Conservation (phyloP, 768 basidiomycete species). For the Auriscalpium orientale region DNA sequence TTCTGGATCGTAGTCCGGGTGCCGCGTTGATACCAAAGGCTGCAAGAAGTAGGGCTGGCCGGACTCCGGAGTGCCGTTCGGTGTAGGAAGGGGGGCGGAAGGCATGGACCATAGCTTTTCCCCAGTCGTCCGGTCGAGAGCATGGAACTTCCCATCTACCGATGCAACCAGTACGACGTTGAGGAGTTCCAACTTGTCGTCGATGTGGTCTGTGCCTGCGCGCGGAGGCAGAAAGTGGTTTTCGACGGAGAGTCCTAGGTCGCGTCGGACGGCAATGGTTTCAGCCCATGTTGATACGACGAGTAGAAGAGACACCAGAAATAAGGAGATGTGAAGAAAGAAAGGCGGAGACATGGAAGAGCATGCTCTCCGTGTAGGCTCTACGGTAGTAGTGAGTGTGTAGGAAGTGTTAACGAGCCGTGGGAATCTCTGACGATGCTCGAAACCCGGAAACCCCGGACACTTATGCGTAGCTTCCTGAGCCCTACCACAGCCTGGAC, state of each 20-base stretch:
- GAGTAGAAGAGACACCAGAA: constrained; percentile 9
- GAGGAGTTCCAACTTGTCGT: constrained; percentile 52
- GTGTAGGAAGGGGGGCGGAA: constrained; percentile 38
- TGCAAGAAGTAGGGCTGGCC: constrained; percentile 44
- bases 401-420: no score
- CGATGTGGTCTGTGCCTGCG: constrained; percentile 4
- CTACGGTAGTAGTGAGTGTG: not conserved
- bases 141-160: constrained; percentile 93
- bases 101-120: constrained; percentile 85
- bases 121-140: constrained; percentile 82
- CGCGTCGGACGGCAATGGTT: constrained; percentile 16
- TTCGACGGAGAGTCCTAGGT: constrained; percentile 12
- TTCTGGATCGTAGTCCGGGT: constrained; percentile 51
- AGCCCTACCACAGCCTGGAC: no score
- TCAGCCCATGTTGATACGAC: constrained; percentile 19
- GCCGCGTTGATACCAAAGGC: constrained; percentile 69
- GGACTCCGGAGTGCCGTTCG: constrained; percentile 18
- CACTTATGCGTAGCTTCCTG: no score
- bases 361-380: constrained; percentile 2
- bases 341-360: constrained; percentile 9
- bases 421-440: no score
- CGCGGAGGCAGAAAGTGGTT: constrained; percentile 12
- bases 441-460: no score
- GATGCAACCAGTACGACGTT: constrained; percentile 87
- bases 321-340: constrained; percentile 6